Evolutionary conservation across 192 early-diverging fungal species (phyloP).

Genomic region (Neocallimastix lanati): DNA sequence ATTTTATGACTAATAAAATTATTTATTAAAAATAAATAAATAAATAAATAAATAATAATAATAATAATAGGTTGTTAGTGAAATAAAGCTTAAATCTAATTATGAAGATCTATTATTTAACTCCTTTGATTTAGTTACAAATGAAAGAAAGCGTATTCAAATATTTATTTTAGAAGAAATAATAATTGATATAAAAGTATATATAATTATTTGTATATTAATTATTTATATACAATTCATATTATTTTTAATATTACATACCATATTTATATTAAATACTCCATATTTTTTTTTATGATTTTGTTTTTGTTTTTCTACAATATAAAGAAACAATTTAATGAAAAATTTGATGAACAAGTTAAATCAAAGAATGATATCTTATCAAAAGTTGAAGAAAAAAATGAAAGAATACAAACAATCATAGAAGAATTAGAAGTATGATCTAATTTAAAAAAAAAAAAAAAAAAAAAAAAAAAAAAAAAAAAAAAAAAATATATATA

Average conservation of each 20-base stretch:
- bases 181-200: conserved; percentile 24
- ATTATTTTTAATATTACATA: too few relatives aligned
- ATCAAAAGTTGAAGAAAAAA: conserved; percentile 35
- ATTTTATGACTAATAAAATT: too few relatives aligned
- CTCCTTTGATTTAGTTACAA: conserved; percentile 26
- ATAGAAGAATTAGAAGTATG: conserved; percentile 19
- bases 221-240: too few relatives aligned
- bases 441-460: too few relatives aligned
- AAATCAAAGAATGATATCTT: conserved; percentile 30
- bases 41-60: too few relatives aligned
- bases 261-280: too few relatives aligned
- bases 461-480: background rate
- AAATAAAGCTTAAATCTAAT: conserved; percentile 1
- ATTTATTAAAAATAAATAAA: too few relatives aligned
- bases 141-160: conserved; percentile 27
- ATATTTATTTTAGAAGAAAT: conserved; percentile 18
- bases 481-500: background rate
- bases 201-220: too few relatives aligned
- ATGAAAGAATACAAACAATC: conserved; percentile 26
- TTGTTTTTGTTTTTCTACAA: too few relatives aligned
- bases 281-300: too few relatives aligned
- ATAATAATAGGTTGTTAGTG: too few relatives aligned
- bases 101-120: conserved; percentile 16
- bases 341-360: conserved; percentile 19
- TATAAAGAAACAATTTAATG: conserved; percentile 21